phyloP scores from a whole-genome alignment of 2,329 filamentous ascomycete species.

The Penicillium psychrosexuale region DNA sequence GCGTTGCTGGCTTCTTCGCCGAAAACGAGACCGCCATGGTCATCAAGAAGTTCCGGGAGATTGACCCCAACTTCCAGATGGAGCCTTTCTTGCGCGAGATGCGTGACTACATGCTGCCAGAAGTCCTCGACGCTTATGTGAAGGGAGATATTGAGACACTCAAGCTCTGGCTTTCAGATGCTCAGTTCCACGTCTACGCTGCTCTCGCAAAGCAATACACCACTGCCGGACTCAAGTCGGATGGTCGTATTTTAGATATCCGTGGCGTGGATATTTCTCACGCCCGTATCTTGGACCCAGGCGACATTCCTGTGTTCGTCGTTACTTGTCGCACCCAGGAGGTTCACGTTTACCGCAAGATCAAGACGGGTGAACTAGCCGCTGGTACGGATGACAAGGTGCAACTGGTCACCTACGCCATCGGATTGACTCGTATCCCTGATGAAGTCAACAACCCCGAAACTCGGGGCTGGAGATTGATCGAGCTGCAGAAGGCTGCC shows the following conservation, averaged over 20 bases:
- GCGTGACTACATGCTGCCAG: constrained; percentile 94
- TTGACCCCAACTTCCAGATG: constrained; percentile 91
- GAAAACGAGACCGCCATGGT: constrained; percentile 98
- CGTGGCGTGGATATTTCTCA: constrained; percentile 75
- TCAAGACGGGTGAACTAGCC: constrained; percentile 82
- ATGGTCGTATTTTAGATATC: constrained; percentile 93
- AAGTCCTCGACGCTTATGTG: constrained; percentile 96
- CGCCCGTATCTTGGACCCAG: constrained; percentile 48
- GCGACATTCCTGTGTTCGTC: constrained; percentile 79
- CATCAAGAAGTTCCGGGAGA: constrained; percentile 95
- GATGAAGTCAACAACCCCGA: constrained; percentile 97
- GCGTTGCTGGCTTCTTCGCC: constrained; percentile 91
- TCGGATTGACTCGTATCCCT: constrained; percentile 87
- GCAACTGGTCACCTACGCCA: constrained; percentile 95
- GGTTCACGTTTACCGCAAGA: constrained; percentile 93
- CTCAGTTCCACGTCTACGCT: constrained; percentile 94
- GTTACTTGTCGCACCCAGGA: constrained; percentile 96
- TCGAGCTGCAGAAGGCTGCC: constrained; percentile 97
- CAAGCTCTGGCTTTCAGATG: constrained; percentile 92
- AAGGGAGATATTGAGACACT: constrained; percentile 90
- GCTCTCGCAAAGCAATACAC: constrained; percentile 97
- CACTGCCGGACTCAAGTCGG: constrained; percentile 85
- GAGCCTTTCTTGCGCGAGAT: constrained; percentile 94
- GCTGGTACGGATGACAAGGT: constrained; percentile 99
- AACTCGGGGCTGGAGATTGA: constrained; percentile 93